Evolutionary conservation across 805 yeast species (phyloP).

Genomic region (Nakazawaea anatomiae): DNA sequence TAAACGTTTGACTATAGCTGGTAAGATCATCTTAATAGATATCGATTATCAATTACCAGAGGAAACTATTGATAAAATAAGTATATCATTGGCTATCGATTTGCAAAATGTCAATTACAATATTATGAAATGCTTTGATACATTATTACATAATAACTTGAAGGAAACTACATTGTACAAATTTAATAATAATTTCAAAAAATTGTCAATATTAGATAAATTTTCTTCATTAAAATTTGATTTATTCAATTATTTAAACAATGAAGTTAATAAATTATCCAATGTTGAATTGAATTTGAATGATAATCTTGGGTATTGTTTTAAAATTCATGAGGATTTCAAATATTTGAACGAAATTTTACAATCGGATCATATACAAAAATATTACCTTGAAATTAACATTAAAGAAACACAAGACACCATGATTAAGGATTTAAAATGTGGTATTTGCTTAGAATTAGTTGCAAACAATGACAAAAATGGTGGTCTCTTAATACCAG

Average conservation of each 20-base stretch:
- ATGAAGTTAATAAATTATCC: background rate
- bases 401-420: conserved; percentile 1
- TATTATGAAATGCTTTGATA: conserved; percentile 1
- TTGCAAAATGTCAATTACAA: background rate
- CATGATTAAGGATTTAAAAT: conserved; percentile 7
- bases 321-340: conserved; percentile 32
- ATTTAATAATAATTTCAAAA: conserved; percentile 7
- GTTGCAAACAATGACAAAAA: background rate
- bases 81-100: conserved; percentile 5
- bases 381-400: conserved; percentile 4
- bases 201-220: conserved; percentile 7
- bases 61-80: background rate
- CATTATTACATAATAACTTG: background rate
- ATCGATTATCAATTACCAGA: conserved; percentile 25
- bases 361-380: conserved; percentile 20
- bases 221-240: conserved; percentile 9
- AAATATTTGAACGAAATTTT: conserved; percentile 29
- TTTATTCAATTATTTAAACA: conserved; percentile 7
- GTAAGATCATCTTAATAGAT: conserved; percentile 28
- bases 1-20: conserved; percentile 31
- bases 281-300: background rate
- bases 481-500: conserved; percentile 2
- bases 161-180: background rate
- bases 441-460: conserved; percentile 2
- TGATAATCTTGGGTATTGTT: conserved; percentile 15